phyloP scores from a whole-genome alignment of 371 early-diverging fungal species.

The Nematocida major region DNA sequence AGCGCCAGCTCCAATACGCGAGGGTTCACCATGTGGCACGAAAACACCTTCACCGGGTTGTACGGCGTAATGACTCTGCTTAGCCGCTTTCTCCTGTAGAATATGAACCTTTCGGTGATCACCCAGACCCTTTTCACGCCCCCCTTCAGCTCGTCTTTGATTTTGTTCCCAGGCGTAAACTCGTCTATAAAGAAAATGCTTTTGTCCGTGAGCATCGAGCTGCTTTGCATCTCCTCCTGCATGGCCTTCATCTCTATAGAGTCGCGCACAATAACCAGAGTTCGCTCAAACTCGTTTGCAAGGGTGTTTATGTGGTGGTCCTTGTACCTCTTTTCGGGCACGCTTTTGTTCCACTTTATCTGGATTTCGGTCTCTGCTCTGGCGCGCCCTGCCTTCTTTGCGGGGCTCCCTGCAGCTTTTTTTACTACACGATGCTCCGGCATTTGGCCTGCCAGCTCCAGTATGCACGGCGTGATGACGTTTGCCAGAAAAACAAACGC shows the following conservation, averaged over 20 bases:
- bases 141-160: constrained; percentile 27
- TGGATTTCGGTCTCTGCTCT: not conserved
- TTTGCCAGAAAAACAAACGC: constrained; percentile 1
- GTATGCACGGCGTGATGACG: not conserved
- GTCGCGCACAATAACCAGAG: constrained; percentile 22
- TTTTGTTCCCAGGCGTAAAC: constrained; percentile 5
- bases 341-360: not conserved
- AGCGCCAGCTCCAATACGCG: not conserved
- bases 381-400: not conserved
- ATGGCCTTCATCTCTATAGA: not conserved
- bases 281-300: not conserved
- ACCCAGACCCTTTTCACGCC: constrained; percentile 17
- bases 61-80: constrained; percentile 9
- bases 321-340: not conserved
- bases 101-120: constrained; percentile 41
- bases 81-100: constrained; percentile 38
- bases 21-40: constrained; percentile 17
- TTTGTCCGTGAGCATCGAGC: not conserved
- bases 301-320: constrained; percentile 6
- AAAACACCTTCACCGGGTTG: constrained; percentile 8
- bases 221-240: not conserved
- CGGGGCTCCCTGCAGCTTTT: not conserved
- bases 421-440: not conserved
- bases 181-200: constrained; percentile 38
- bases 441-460: not conserved